phyloP scores from a whole-genome alignment of 1,139 yeast genomes.

The Geotrichum reessii region DNA sequence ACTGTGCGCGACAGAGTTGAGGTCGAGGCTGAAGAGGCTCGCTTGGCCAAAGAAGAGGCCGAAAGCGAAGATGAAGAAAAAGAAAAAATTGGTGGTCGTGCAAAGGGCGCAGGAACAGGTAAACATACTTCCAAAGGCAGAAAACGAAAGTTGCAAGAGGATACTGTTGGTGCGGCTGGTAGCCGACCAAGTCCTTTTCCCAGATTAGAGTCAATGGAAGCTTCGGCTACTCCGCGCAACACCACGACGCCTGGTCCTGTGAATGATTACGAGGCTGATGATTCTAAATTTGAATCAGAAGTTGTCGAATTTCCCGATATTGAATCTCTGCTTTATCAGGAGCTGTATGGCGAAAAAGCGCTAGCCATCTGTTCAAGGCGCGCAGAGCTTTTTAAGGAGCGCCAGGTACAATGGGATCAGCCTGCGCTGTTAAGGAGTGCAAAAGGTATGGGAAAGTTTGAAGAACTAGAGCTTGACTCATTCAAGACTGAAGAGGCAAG shows the following conservation, averaged over 20 bases:
- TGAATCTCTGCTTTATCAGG: slow-evolving; percentile 76
- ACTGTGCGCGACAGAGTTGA: slow-evolving; percentile 74
- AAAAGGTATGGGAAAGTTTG: slow-evolving; percentile 32
- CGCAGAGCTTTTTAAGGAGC: slow-evolving; percentile 56
- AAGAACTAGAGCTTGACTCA: slow-evolving; percentile 29
- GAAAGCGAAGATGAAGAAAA: slow-evolving; percentile 28
- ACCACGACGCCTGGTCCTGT: slow-evolving; percentile 14
- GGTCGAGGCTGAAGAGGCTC: slow-evolving; percentile 75
- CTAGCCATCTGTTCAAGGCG: slow-evolving; percentile 70
- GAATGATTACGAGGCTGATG: slow-evolving; percentile 12
- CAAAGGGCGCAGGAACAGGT: slow-evolving; percentile 20
- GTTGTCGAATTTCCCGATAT: slow-evolving; percentile 38
- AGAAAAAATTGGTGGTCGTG: slow-evolving; percentile 13
- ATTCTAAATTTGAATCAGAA: slow-evolving; percentile 17
- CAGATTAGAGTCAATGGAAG: slow-evolving; percentile 16
- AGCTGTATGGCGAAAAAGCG: slow-evolving; percentile 69
- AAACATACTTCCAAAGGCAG: slow-evolving; percentile 16
- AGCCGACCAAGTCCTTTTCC: slow-evolving; percentile 21
- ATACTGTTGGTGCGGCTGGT: slow-evolving; percentile 17
- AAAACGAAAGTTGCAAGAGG: slow-evolving; percentile 15
- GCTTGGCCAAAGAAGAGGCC: slow-evolving; percentile 36
- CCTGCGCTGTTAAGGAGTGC: slow-evolving; percentile 49
- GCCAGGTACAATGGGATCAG: slow-evolving; percentile 56
- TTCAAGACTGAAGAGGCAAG: slow-evolving; percentile 16
- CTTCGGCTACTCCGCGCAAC: slow-evolving; percentile 9